These are phyloP conservation scores for Amesomyces nigricolor DNA, from an alignment of 2,329 filamentous ascomycete genomes.

Conservation along the genomic window DNA sequence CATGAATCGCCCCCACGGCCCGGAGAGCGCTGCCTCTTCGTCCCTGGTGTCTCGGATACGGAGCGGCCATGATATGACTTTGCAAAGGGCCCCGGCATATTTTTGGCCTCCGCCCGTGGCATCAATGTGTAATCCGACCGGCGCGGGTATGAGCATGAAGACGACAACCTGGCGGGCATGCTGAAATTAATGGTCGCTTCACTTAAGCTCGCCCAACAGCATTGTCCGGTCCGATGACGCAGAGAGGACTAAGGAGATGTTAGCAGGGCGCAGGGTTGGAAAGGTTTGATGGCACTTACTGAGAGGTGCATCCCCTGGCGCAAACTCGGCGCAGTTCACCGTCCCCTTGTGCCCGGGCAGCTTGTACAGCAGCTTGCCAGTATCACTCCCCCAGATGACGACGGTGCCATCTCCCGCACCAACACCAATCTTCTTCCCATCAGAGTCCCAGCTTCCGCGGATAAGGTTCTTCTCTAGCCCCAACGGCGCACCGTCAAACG, in stretches of 20 bases:
- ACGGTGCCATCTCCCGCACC: conserved; percentile 88
- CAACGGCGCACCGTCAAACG: conserved; percentile 83
- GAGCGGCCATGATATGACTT: too few relatives aligned
- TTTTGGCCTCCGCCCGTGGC: too few relatives aligned
- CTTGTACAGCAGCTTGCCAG: conserved; percentile 90
- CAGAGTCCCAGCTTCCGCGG: conserved; percentile 80
- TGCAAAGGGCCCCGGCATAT: too few relatives aligned
- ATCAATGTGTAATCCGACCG: too few relatives aligned
- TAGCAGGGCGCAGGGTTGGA: conserved; percentile 27
- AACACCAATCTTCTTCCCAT: conserved; percentile 80
- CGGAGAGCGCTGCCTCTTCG: too few relatives aligned
- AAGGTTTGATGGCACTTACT: conserved; percentile 54
- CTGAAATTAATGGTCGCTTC: conserved; percentile 34
- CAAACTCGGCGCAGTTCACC: conserved; percentile 91
- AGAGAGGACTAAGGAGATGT: conserved; percentile 65
- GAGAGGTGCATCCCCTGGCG: conserved; percentile 76
- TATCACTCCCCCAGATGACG: conserved; percentile 82
- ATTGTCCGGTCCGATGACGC: conserved; percentile 85
- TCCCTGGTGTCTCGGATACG: too few relatives aligned
- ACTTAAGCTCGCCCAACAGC: conserved; percentile 74
- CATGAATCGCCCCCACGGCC: too few relatives aligned
- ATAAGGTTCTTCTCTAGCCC: conserved; percentile 90
- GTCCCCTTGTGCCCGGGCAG: conserved; percentile 91
- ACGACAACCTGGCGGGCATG: too few relatives aligned
- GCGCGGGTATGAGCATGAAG: too few relatives aligned